Evolutionary conservation across 495 filamentous ascomycete genomes (phyloP).

Genomic region (Penicillium malachiteum): DNA sequence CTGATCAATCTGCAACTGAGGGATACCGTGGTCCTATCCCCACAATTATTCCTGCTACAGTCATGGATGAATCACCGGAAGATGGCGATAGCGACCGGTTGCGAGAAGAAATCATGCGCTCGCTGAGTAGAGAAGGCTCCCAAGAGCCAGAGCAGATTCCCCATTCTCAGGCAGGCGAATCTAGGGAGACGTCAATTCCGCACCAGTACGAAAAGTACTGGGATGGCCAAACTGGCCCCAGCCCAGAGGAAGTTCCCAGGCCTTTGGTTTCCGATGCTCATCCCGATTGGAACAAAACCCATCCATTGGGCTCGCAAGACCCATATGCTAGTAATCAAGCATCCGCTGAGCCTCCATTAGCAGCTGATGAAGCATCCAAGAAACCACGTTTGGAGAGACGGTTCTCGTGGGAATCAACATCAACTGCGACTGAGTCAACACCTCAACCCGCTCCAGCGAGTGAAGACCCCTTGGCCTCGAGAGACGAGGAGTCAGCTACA

Average conservation of each 20-base stretch:
- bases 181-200: conserved; percentile 51
- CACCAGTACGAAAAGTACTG: conserved; percentile 62
- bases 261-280: conserved; percentile 17
- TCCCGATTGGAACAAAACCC: conserved; percentile 14
- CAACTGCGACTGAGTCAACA: conserved; percentile 19
- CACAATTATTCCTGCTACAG: conserved; percentile 43
- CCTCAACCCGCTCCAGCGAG: conserved; percentile 9
- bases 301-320: conserved; percentile 17
- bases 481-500: conserved; percentile 6
- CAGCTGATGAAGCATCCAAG: conserved; percentile 9
- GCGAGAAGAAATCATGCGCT: conserved; percentile 77
- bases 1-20: conserved; percentile 15
- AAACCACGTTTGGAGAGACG: conserved; percentile 32
- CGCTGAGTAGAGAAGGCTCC: conserved; percentile 57
- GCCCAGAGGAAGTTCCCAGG: conserved; percentile 9
- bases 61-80: conserved; percentile 50
- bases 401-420: conserved; percentile 45
- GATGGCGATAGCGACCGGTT: conserved; percentile 75
- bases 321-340: conserved; percentile 16
- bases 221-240: conserved; percentile 35
- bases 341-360: not conserved
- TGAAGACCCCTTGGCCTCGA: conserved; percentile 8
- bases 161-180: conserved; percentile 23
- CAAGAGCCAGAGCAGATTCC: conserved; percentile 29
- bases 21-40: conserved; percentile 33